Conservation (phyloP, 192 early-diverging fungal genomes). For the Obelidium mucronatum region DNA sequence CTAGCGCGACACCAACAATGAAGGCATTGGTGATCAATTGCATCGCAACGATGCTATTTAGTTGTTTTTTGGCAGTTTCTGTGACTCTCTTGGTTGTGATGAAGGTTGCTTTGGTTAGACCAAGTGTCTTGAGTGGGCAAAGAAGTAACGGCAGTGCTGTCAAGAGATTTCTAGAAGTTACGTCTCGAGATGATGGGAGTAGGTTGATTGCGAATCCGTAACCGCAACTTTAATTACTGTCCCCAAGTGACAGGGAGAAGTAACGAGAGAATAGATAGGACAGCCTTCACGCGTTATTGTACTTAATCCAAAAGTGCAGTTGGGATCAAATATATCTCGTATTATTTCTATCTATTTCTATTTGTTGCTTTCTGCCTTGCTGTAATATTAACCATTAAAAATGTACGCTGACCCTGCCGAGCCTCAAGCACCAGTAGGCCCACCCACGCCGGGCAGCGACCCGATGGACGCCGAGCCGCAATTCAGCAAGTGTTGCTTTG, state of each 20-base stretch:
- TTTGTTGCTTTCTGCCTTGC: background rate
- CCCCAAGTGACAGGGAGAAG: no score
- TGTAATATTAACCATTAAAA: background rate
- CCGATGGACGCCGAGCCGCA: conserved; percentile 10
- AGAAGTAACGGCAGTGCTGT: background rate
- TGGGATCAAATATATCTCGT: no score
- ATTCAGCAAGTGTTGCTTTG: background rate
- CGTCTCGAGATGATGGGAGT: no score
- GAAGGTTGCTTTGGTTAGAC: background rate
- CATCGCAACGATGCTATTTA: background rate
- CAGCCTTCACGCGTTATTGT: no score
- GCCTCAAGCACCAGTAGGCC: background rate
- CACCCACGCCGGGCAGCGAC: conserved; percentile 7
- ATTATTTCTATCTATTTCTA: no score
- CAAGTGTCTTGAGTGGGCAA: background rate
- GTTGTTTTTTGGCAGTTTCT: background rate
- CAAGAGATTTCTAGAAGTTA: background rate
- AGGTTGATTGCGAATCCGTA: no score
- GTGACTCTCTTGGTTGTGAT: background rate
- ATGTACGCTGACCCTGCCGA: background rate
- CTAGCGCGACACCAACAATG: background rate
- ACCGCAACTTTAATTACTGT: no score
- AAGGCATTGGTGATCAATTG: background rate
- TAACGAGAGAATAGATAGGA: no score
- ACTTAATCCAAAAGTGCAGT: no score